These are phyloP conservation scores for Talaromyces sp. DNA, from an alignment of 2,329 filamentous ascomycete species.

Conservation along the genomic window DNA sequence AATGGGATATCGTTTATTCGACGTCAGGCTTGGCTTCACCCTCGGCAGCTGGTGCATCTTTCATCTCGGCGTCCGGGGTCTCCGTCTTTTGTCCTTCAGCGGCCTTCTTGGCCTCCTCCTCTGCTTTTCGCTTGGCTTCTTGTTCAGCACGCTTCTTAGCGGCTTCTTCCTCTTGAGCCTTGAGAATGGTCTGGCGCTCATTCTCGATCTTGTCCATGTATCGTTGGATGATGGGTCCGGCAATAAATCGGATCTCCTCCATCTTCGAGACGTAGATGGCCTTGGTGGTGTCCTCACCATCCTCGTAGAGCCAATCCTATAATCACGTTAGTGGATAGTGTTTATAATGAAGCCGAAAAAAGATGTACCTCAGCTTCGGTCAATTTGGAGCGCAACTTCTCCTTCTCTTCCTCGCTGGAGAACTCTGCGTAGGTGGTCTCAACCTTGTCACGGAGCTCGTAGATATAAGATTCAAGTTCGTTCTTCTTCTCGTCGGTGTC, in stretches of 20 bases:
- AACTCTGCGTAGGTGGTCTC: constrained; percentile 88
- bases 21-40: constrained; percentile 22
- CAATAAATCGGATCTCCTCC: constrained; percentile 87
- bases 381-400: constrained; percentile 76
- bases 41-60: constrained; percentile 51
- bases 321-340: not conserved
- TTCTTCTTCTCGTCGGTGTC: constrained; percentile 99
- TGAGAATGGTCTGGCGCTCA: constrained; percentile 68
- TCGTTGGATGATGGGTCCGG: constrained; percentile 86
- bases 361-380: constrained; percentile 79
- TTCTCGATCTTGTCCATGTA: constrained; percentile 92
- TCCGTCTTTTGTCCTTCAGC: constrained; percentile 33
- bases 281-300: constrained; percentile 91
- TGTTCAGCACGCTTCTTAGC: constrained; percentile 60
- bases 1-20: constrained; percentile 6
- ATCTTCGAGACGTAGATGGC: constrained; percentile 90
- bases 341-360: not conserved
- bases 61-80: constrained; percentile 52
- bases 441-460: constrained; percentile 92
- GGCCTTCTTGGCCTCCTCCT: constrained; percentile 59
- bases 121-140: constrained; percentile 72
- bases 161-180: constrained; percentile 60
- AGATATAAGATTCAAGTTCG: constrained; percentile 96
- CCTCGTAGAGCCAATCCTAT: constrained; percentile 97
- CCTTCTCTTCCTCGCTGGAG: constrained; percentile 86